Base-by-base conservation (phyloP, 2,329 filamentous ascomycete genomes). In the Lecanosticta acicola region DNA sequence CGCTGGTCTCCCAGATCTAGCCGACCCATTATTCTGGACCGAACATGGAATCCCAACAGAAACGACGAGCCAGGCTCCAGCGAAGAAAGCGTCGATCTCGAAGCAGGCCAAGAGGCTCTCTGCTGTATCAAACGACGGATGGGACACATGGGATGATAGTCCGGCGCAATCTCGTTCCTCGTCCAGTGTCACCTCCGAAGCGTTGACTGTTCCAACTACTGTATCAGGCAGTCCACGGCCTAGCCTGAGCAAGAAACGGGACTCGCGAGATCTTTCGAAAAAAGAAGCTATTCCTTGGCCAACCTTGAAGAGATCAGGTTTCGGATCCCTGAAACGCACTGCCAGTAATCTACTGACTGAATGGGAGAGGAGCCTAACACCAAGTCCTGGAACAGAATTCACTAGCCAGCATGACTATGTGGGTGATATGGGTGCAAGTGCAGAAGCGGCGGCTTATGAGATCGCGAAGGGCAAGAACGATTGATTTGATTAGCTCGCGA, bases 321-420 rank as follows among this genome's bases (percentile, higher is more conserved):
- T 89, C 0, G 82, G 81, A 56, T 89, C 87, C 58, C 71, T 96
- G 56, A 87, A 88, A 63, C 79, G 81, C 32, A 91, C 87, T 1
- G 87, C 90, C n/a, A 85, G 83, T 29, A 85, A 84, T 51, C 74
- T 95, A 46, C 88, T 96, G 80, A 85, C 83, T 54, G 89, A 95
- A 63, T 94, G 88, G 87, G 91, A 97, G 70, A 87, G 81, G 66
- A 86, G 79, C 55, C 71, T 90, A 11, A 80, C 56, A n/a, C 59
- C 59, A 3, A 52, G 45, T 46, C 59, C 59, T 5, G 55, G 53
- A 5, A 43, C 58, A 40, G 59, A 62, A 29, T 53, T 42, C 41
- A 53, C 29, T 3, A 55, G 55, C 3, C 49, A 55, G 20, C 46
- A 52, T 7, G 60, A 60, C 43, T 63, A 57, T 45, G 39, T 60